These are phyloP conservation scores for Lactarius tabidus DNA, from an alignment of 768 basidiomycete species.

Conservation along the genomic window DNA sequence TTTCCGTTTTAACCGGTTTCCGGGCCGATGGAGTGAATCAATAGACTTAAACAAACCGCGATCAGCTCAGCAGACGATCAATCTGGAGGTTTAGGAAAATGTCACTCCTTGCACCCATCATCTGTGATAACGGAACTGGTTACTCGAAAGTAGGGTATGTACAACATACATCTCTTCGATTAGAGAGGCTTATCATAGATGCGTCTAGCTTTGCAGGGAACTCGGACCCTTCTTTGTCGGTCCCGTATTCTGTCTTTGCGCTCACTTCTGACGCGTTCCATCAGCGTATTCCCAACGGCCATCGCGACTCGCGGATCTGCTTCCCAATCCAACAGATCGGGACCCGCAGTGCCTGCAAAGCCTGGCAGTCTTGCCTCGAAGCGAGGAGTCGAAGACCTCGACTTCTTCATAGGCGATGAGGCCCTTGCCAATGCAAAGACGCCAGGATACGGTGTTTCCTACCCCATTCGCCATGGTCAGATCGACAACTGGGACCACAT, in stretches of 20 bases:
- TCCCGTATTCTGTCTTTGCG: conserved; percentile 25
- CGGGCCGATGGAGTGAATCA: conserved; percentile 13
- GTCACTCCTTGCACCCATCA: conserved; percentile 88
- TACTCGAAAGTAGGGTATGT: conserved; percentile 94
- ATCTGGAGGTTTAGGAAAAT: conserved; percentile 39
- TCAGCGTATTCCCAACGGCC: conserved; percentile 94
- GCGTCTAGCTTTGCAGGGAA: conserved; percentile 87
- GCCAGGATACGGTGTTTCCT: conserved; percentile 88
- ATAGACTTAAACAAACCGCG: conserved; percentile 22
- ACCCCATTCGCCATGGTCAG: conserved; percentile 96
- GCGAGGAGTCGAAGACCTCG: conserved; percentile 96
- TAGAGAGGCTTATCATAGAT: background rate
- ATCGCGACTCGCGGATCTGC: conserved; percentile 86
- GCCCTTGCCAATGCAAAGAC: conserved; percentile 95
- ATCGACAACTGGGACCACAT: conserved; percentile 99
- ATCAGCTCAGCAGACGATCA: too few relatives aligned
- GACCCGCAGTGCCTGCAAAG: conserved; percentile 76
- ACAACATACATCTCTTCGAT: background rate
- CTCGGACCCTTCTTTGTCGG: conserved; percentile 96
- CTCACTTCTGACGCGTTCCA: conserved; percentile 2
- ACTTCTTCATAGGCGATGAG: conserved; percentile 99
- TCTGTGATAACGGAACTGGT: conserved; percentile 97
- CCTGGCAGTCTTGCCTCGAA: conserved; percentile 93
- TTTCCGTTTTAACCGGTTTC: background rate
- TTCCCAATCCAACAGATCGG: conserved; percentile 53